These are phyloP conservation scores for Suillus spraguei DNA, from an alignment of 768 basidiomycete species.

Conservation along the genomic window DNA sequence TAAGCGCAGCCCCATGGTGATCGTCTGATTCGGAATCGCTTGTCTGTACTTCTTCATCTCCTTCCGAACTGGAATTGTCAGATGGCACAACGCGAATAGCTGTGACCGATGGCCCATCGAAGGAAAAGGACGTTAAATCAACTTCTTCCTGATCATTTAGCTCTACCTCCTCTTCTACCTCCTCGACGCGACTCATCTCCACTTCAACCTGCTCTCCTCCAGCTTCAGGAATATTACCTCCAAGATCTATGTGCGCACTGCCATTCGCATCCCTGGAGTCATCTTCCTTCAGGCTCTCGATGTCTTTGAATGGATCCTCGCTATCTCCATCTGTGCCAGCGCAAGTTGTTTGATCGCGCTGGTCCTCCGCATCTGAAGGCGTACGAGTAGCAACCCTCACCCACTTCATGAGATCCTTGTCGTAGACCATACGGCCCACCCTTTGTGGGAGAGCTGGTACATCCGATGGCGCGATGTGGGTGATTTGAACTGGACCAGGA, in stretches of 20 bases:
- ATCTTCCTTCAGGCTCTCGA: constrained; percentile 82
- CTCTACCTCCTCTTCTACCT: constrained; percentile 42
- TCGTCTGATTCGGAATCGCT: constrained; percentile 41
- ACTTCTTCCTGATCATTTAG: constrained; percentile 66
- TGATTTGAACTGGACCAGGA: constrained; percentile 74
- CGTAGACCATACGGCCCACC: constrained; percentile 88
- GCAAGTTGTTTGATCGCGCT: constrained; percentile 31
- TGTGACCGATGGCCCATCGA: constrained; percentile 61
- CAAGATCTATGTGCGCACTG: constrained; percentile 3
- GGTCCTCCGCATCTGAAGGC: constrained; percentile 32
- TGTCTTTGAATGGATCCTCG: constrained; percentile 91
- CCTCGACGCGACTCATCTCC: constrained; percentile 45
- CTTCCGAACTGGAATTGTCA: constrained; percentile 29
- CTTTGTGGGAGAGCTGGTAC: constrained; percentile 73
- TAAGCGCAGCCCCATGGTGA: constrained; percentile 20
- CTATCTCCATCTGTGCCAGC: constrained; percentile 49
- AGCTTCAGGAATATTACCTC: constrained; percentile 12
- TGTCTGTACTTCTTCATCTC: constrained; percentile 40
- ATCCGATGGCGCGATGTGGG: constrained; percentile 80
- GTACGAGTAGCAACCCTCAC: constrained; percentile 58
- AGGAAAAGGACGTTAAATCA: constrained; percentile 71
- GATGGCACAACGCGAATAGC: constrained; percentile 52
- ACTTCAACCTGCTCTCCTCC: constrained; percentile 19
- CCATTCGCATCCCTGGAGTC: constrained; percentile 32
- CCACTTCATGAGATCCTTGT: constrained; percentile 84